These are phyloP conservation scores for Talaromyces islandicus DNA, from an alignment of 2,329 filamentous ascomycete genomes.

Conservation along the genomic window DNA sequence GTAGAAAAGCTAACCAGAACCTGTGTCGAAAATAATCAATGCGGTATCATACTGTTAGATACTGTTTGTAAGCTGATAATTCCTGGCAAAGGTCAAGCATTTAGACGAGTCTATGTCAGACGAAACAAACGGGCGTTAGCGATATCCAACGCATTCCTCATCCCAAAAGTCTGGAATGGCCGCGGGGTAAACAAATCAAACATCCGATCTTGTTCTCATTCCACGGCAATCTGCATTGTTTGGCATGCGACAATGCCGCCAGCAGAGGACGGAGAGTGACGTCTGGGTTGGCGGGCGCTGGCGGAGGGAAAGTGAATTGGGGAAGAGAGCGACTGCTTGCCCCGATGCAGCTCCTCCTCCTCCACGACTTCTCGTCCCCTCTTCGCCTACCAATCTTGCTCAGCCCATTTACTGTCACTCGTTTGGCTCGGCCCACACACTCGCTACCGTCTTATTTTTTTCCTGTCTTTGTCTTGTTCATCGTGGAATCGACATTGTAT, in stretches of 20 bases:
- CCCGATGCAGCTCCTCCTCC: neutral
- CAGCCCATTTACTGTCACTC: neutral
- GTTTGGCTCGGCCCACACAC: neutral
- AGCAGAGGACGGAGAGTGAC: neutral
- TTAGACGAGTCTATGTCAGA: neutral
- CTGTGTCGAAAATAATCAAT: neutral
- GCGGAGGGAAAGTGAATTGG: neutral
- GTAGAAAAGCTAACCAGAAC: neutral
- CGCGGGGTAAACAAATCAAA: constrained; percentile 10
- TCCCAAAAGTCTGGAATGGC: neutral
- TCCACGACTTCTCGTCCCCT: neutral
- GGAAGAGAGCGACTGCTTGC: neutral
- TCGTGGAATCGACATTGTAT: neutral
- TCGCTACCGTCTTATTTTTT: neutral
- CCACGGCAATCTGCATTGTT: neutral
- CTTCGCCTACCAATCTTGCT: neutral
- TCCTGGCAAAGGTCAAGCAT: neutral
- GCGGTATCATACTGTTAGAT: neutral
- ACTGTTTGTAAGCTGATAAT: neutral
- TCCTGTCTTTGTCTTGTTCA: neutral
- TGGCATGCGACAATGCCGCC: neutral
- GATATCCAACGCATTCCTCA: constrained; percentile 8
- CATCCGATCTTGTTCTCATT: neutral
- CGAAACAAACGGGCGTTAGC: neutral
- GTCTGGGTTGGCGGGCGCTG: neutral